Percentiles rank a stretch among this genome's conserved stretches.
Conservation (phyloP, 2,329 filamentous ascomycete genomes). For the Dothidotthia symphoricarpi region DNA sequence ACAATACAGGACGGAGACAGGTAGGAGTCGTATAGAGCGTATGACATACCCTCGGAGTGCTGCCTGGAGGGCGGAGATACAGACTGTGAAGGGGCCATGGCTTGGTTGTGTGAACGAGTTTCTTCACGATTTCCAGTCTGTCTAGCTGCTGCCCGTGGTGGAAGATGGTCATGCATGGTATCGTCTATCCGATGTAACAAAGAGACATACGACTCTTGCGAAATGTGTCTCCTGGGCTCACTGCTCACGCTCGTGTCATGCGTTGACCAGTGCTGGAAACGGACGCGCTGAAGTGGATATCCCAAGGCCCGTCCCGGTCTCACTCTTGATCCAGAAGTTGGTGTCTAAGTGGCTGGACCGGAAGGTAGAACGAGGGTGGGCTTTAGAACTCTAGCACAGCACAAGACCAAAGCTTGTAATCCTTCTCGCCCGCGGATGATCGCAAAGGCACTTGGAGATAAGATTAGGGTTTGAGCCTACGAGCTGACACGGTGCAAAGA, state of each 20-base stretch:
- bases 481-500: slow-evolving; percentile 18
- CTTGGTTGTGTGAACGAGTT: slow-evolving; percentile 13
- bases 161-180: slow-evolving; percentile 31
- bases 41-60: slow-evolving; percentile 29
- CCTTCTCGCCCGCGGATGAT: slow-evolving; percentile 7
- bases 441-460: slow-evolving; percentile 18
- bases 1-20: not conserved
- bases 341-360: not conserved
- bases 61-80: slow-evolving; percentile 21
- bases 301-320: slow-evolving; percentile 26
- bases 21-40: not conserved
- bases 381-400: slow-evolving; percentile 1
- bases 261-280: slow-evolving; percentile 16
- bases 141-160: slow-evolving; percentile 21
- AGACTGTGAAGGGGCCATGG: slow-evolving; percentile 24
- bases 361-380: not conserved
- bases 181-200: not conserved
- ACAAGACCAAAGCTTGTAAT: not conserved
- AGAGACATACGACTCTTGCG: slow-evolving; percentile 5
- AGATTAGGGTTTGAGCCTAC: slow-evolving; percentile 7
- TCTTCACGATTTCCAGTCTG: slow-evolving; percentile 19
- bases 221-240: slow-evolving; percentile 9
- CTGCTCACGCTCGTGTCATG: slow-evolving; percentile 10
- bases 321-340: slow-evolving; percentile 27
- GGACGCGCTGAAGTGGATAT: slow-evolving; percentile 31